Conservation (phyloP, 2,329 filamentous ascomycete species). For the Trichoderma atroviride region DNA sequence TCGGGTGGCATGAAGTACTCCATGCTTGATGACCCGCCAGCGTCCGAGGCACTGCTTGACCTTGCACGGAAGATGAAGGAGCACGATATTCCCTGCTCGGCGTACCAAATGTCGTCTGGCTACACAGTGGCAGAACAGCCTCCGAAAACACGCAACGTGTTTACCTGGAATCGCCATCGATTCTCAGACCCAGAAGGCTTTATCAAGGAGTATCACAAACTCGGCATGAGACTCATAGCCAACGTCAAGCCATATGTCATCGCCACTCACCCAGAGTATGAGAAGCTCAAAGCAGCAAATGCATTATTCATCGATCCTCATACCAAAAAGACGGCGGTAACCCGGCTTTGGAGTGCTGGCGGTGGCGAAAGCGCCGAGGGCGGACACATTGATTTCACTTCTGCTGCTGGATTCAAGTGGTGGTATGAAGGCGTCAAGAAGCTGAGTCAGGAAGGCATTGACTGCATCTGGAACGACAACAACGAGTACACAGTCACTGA, state of each 20-base stretch:
- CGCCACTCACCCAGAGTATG: slow-evolving; percentile 66
- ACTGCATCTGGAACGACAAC: slow-evolving; percentile 80
- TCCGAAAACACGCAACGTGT: slow-evolving; percentile 70
- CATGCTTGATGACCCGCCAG: slow-evolving; percentile 54
- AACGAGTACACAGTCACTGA: slow-evolving; percentile 71
- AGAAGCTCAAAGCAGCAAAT: slow-evolving; percentile 58
- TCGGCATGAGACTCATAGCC: slow-evolving; percentile 68
- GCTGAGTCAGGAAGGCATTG: slow-evolving; percentile 65
- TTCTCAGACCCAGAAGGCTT: slow-evolving; percentile 70
- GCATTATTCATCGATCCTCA: slow-evolving; percentile 66
- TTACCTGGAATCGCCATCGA: slow-evolving; percentile 67
- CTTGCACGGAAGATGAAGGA: slow-evolving; percentile 64
- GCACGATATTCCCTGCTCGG: slow-evolving; percentile 70
- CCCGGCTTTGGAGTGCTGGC: slow-evolving; percentile 71
- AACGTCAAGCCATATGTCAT: slow-evolving; percentile 77
- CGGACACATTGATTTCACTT: slow-evolving; percentile 74
- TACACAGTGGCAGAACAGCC: slow-evolving; percentile 69
- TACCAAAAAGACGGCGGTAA: slow-evolving; percentile 56
- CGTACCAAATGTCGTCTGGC: slow-evolving; percentile 72
- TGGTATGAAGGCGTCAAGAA: slow-evolving; percentile 70
- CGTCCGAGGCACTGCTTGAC: slow-evolving; percentile 60
- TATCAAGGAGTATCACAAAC: slow-evolving; percentile 61
- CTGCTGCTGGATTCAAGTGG: slow-evolving; percentile 66
- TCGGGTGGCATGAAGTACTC: slow-evolving; percentile 63
- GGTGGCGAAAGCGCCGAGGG: slow-evolving; percentile 71